Evolutionary conservation across 2,329 filamentous ascomycete species (phyloP).

Genomic region (Nannizzia gypsea): DNA sequence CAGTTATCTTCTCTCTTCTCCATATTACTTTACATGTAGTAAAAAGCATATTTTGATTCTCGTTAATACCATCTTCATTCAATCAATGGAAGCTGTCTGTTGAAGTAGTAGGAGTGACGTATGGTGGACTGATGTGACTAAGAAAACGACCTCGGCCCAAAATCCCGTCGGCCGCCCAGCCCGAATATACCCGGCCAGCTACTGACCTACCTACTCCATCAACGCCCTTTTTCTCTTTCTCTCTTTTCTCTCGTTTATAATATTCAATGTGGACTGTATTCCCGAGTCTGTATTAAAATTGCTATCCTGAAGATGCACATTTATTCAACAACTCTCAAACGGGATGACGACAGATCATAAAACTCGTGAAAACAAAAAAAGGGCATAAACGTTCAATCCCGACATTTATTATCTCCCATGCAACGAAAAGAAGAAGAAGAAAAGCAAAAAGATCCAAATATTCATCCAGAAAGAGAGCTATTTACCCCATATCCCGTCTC

Average conservation of each 20-base stretch:
- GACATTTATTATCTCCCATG: constrained; percentile 1
- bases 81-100: too few species aligned
- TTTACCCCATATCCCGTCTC: background rate
- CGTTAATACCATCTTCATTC: background rate
- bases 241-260: background rate
- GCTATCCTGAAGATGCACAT: background rate
- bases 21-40: background rate
- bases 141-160: background rate
- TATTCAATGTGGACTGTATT: background rate
- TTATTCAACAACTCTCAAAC: background rate
- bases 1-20: background rate
- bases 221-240: background rate
- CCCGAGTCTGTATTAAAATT: background rate
- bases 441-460: background rate
- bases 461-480: background rate
- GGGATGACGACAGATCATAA: background rate
- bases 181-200: background rate
- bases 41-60: background rate
- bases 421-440: too few species aligned
- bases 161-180: background rate
- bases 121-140: too few species aligned
- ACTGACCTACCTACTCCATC: too few species aligned
- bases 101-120: too few species aligned
- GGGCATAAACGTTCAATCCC: background rate
- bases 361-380: background rate